Percentiles rank a stretch among this genome's conserved stretches.
Conservation (phyloP, 2,329 filamentous ascomycete genomes). For the Penicillium sp. region DNA sequence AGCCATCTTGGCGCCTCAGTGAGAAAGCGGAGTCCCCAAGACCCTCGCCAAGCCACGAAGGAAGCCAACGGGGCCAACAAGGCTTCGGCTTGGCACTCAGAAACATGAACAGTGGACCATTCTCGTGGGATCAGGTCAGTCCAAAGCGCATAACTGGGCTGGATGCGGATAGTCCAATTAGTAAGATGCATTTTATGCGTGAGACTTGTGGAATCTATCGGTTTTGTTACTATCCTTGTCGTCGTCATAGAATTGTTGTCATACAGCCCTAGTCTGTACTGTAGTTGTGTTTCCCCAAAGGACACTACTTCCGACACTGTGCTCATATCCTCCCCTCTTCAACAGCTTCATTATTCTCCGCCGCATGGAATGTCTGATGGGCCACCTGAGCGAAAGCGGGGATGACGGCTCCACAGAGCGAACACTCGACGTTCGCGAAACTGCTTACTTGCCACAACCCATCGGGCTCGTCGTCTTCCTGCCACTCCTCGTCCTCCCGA, state of each 20-base stretch:
- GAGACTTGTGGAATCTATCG: too few relatives aligned
- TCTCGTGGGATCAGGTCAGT: too few relatives aligned
- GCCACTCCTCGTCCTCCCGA: slow-evolving; percentile 5
- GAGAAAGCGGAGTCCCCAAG: neutral
- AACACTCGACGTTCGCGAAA: slow-evolving; percentile 40
- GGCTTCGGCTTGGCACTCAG: slow-evolving; percentile 1
- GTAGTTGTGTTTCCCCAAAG: too few relatives aligned
- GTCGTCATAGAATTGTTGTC: neutral
- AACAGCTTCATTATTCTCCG: slow-evolving; percentile 1
- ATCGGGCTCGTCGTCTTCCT: slow-evolving; percentile 23
- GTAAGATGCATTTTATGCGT: neutral
- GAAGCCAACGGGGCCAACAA: slow-evolving; percentile 12
- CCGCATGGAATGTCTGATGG: slow-evolving; percentile 50
- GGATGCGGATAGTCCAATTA: neutral
- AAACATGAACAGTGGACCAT: neutral
- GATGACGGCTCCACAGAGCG: slow-evolving; percentile 48
- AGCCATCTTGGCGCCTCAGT: neutral
- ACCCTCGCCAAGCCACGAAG: slow-evolving; percentile 15
- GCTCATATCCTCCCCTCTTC: neutral
- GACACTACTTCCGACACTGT: neutral
- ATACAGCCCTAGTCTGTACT: neutral
- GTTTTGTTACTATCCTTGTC: neutral
- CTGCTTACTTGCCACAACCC: neutral
- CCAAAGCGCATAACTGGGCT: neutral
- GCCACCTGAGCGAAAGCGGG: slow-evolving; percentile 54